Evolutionary conservation across 2,329 filamentous ascomycete species (phyloP).

Genomic region (Pyrenochaeta sp.): DNA sequence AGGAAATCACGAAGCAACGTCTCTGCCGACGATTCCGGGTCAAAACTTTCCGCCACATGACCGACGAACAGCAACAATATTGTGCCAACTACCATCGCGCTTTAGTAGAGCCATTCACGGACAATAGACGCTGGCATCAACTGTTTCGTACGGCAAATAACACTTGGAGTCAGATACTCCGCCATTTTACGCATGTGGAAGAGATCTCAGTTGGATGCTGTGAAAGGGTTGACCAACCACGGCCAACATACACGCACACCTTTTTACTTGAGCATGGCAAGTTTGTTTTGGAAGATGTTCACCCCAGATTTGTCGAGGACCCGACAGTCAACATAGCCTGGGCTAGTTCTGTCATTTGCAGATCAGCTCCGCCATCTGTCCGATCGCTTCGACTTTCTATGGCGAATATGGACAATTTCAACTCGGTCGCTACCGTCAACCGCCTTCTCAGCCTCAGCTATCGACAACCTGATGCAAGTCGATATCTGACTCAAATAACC

Average conservation of each 20-base stretch:
- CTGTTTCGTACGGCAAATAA: slow-evolving; percentile 3
- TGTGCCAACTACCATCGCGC: slow-evolving; percentile 17
- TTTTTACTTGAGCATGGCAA: slow-evolving; percentile 15
- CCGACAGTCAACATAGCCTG: slow-evolving; percentile 18
- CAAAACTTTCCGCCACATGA: slow-evolving; percentile 1
- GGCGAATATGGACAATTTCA: slow-evolving; percentile 23
- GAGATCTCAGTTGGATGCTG: slow-evolving; percentile 18
- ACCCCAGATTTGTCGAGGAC: slow-evolving; percentile 16
- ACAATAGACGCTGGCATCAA: slow-evolving; percentile 12
- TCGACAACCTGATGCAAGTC: background rate
- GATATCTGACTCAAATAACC: slow-evolving; percentile 3
- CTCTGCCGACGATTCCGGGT: slow-evolving; percentile 9
- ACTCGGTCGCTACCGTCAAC: slow-evolving; percentile 20
- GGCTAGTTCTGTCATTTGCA: slow-evolving; percentile 16
- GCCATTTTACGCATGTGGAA: slow-evolving; percentile 12
- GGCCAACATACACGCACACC: slow-evolving; percentile 10
- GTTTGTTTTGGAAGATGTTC: background rate
- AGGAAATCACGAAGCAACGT: slow-evolving; percentile 12
- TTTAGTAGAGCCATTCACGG: slow-evolving; percentile 20
- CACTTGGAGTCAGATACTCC: slow-evolving; percentile 11
- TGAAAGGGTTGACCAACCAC: slow-evolving; percentile 14
- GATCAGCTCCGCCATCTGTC: slow-evolving; percentile 4
- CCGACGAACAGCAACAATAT: slow-evolving; percentile 8
- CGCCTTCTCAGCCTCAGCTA: slow-evolving; percentile 10
- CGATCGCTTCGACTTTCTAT: slow-evolving; percentile 12